Base-by-base conservation (phyloP, 306 rosid species). In the Comarum palustre region DNA sequence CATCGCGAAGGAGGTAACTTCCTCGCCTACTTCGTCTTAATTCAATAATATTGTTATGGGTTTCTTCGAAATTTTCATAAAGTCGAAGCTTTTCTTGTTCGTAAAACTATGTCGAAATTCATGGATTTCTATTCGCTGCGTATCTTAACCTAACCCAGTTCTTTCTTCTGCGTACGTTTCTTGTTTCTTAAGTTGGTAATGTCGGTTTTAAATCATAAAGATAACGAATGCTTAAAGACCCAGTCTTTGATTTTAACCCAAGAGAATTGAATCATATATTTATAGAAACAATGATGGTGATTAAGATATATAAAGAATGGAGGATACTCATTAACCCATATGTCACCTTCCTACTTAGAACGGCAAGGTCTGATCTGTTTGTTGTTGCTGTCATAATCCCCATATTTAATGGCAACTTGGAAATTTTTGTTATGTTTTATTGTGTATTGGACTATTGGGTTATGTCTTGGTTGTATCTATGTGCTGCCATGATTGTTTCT, bases 241-340 rank as follows among this genome's bases (percentile, higher is more conserved):
- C 3, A 7, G 46, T 54, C 47, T 6, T 54, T 71, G 41, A 17
- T 39, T 24, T 38, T 11, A 54, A 54, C 10, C 3, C 19, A 2
- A 52, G 34, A 71, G 19, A 27, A 51, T 52, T 69, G 13, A 20
- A 22, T 39, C 47, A 51, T 77, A 39, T 77, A 61, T 68, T 10
- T 46, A 68, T n/a, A 13, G 39, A 3, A 22, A 17, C 5, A 57
- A 1, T 45, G 62, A 42, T 54, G 46, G 16, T 42, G 48, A 25
- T 58, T 1, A 41, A 59, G 36, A 46, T 6, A 29, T 16, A 50
- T 16, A 50, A 10, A 7, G 61, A 38, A 2, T 19, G 24, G 4
- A 20, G 29, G 36, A 59, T 17, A 39, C 48, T 34, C 62, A 66
- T 14, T 13, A 7, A 39, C 66, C 66, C 62, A 66, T 14, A 19